These are phyloP conservation scores for Kandelia obovata DNA, from an alignment of 345 rosid genomes.

Conservation along the genomic window DNA sequence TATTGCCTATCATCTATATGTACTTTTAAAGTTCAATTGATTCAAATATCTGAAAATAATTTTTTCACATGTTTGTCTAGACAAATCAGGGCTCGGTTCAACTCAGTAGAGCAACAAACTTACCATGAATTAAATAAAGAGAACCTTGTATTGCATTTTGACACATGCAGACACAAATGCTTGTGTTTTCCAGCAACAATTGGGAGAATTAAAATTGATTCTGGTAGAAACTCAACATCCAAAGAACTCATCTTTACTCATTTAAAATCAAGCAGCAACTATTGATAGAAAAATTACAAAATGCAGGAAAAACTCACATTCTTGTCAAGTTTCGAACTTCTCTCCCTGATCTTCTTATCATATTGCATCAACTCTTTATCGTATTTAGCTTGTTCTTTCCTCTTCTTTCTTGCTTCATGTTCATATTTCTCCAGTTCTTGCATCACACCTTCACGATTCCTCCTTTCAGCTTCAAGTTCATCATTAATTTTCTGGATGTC, in stretches of 20 bases:
- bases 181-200: not conserved
- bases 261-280: not conserved
- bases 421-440: conserved; percentile 62
- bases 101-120: too few species aligned
- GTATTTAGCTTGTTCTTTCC: conserved; percentile 73
- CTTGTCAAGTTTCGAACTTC: conserved; percentile 58
- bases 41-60: too few species aligned
- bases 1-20: too few species aligned
- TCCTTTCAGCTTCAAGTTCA: conserved; percentile 66
- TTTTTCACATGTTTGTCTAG: too few species aligned
- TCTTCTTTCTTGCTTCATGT: conserved; percentile 56
- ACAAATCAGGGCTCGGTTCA: too few species aligned
- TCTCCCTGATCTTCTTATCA: conserved; percentile 82
- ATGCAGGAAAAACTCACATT: conserved; percentile 47
- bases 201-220: too few species aligned
- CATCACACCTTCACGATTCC: conserved; percentile 55
- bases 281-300: conserved; percentile 1
- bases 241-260: not conserved
- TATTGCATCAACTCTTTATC: conserved; percentile 68
- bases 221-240: not conserved
- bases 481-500: conserved; percentile 57
- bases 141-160: too few species aligned
- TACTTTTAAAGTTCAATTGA: too few species aligned
- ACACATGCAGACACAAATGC: not conserved
- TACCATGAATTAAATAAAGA: too few species aligned